phyloP scores from a whole-genome alignment of 2,329 filamentous ascomycete genomes.

The Hymenoscyphus fructigenus region DNA sequence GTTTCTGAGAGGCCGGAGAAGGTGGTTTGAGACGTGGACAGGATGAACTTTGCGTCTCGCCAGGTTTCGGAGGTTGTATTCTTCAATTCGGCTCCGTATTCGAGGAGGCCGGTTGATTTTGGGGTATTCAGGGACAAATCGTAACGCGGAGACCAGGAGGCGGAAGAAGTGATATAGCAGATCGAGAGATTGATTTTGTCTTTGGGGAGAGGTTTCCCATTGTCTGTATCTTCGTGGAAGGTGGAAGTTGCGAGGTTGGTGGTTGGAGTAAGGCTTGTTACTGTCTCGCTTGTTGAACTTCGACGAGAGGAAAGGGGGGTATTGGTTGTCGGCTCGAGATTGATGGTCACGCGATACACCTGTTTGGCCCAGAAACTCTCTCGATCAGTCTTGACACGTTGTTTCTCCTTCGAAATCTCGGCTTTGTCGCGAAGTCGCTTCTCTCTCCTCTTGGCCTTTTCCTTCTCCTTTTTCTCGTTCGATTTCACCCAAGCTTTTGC shows the following conservation, averaged over 20 bases:
- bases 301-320: constrained; percentile 50
- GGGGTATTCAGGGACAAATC: constrained; percentile 45
- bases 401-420: constrained; percentile 44
- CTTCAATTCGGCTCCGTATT: constrained; percentile 54
- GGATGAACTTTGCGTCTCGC: constrained; percentile 43
- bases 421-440: constrained; percentile 39
- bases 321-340: constrained; percentile 46
- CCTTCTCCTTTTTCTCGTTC: constrained; percentile 40
- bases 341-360: constrained; percentile 51
- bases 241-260: constrained; percentile 28
- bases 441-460: constrained; percentile 39
- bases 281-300: constrained; percentile 41
- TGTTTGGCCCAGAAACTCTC: constrained; percentile 50
- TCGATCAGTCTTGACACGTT: constrained; percentile 44
- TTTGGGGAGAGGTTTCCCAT: constrained; percentile 17
- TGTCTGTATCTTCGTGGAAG: constrained; percentile 24
- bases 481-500: constrained; percentile 28
- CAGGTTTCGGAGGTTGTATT: constrained; percentile 51
- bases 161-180: constrained; percentile 38
- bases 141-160: constrained; percentile 49
- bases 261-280: constrained; percentile 3
- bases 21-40: constrained; percentile 51
- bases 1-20: constrained; percentile 49
- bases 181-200: constrained; percentile 33
- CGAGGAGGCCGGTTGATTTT: constrained; percentile 37